Conservation (phyloP, 306 rosid genomes). For the Cucurbita moschata region DNA sequence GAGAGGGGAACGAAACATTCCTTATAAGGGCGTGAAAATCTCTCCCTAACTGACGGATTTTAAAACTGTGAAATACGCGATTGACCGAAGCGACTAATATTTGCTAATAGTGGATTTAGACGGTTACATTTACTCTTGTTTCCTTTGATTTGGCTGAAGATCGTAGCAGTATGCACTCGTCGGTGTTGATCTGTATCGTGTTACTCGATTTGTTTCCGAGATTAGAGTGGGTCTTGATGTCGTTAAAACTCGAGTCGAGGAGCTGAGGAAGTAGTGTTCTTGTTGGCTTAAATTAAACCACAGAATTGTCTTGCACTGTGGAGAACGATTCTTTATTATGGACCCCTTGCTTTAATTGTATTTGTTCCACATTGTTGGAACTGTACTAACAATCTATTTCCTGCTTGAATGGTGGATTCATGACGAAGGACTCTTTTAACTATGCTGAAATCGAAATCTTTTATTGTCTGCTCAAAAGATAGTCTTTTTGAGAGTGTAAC, state of each 20-base stretch:
- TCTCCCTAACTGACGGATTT: too few relatives aligned
- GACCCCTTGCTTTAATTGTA: not conserved
- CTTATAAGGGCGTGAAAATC: too few relatives aligned
- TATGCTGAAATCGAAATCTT: not conserved
- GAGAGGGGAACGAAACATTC: too few relatives aligned
- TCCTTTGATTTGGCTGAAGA: conserved; percentile 26
- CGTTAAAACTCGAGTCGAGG: conserved; percentile 40
- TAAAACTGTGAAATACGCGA: too few relatives aligned
- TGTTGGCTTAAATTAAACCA: not conserved
- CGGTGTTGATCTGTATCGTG: conserved; percentile 33
- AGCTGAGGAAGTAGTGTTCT: conserved; percentile 18
- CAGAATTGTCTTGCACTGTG: not conserved
- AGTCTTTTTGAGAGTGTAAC: not conserved
- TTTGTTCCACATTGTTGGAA: not conserved
- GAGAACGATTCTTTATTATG: not conserved
- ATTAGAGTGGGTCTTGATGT: conserved; percentile 41
- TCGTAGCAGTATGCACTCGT: conserved; percentile 19
- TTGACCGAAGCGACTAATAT: too few relatives aligned
- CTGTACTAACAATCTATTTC: not conserved
- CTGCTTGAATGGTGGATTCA: not conserved
- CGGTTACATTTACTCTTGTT: conserved; percentile 37
- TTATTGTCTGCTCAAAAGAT: not conserved
- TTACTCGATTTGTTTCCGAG: conserved; percentile 31
- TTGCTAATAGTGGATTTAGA: too few relatives aligned
- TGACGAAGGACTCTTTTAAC: not conserved